Conservation (phyloP, 495 filamentous ascomycete genomes). For the Polyplosphaeria fusca region DNA sequence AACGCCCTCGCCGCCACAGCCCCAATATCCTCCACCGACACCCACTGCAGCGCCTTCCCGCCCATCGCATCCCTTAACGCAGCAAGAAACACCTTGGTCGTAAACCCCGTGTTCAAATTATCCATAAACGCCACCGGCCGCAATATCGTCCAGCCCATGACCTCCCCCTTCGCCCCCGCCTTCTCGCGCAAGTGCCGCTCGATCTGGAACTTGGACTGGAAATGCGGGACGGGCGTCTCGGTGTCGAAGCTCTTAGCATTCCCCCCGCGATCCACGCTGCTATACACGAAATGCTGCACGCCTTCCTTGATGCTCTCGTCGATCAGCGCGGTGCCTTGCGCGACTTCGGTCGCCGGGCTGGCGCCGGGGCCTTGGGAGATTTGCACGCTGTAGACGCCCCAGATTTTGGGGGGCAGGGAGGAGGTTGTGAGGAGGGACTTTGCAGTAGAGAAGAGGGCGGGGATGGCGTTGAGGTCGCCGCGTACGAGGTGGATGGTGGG, state of each 20-base stretch:
- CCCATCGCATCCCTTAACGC: conserved; percentile 48
- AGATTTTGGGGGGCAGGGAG: conserved; percentile 49
- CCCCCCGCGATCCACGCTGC: conserved; percentile 65
- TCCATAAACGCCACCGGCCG: conserved; percentile 68
- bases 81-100: conserved; percentile 58
- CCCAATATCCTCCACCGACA: conserved; percentile 62
- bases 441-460: conserved; percentile 52
- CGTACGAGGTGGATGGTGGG: conserved; percentile 54
- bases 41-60: conserved; percentile 54
- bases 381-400: conserved; percentile 34
- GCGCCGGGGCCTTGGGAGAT: conserved; percentile 48
- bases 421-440: conserved; percentile 44
- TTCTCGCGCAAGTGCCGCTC: conserved; percentile 58
- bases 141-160: conserved; percentile 48
- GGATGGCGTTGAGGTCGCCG: conserved; percentile 54
- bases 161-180: conserved; percentile 34
- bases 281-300: conserved; percentile 64
- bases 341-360: conserved; percentile 50
- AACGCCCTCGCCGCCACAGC: conserved; percentile 62
- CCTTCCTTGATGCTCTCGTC: conserved; percentile 55
- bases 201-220: conserved; percentile 61
- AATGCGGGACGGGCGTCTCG: conserved; percentile 61
- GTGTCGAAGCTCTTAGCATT: conserved; percentile 51
- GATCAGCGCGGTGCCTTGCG: conserved; percentile 61
- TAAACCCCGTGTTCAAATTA: conserved; percentile 56